Base-by-base conservation (phyloP, 2,329 filamentous ascomycete species). In the Hirsutella rhossiliensis region DNA sequence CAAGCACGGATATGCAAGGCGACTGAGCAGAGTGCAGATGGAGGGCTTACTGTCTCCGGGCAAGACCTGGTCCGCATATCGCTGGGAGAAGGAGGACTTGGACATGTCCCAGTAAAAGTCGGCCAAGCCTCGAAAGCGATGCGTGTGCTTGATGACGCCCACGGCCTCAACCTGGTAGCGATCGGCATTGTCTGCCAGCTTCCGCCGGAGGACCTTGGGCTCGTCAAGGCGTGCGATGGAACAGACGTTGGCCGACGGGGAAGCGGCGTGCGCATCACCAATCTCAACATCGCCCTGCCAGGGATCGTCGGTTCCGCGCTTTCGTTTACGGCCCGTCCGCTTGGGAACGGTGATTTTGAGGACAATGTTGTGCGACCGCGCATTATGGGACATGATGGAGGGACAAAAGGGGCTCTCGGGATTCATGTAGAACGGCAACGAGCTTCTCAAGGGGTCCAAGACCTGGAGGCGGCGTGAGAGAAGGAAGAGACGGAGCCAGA, bases 311-410 rank as follows among this genome's bases (percentile, higher is more conserved):
- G 78, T 79, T n/a, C 87, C 88, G 52, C 82, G 73, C 65, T 89
- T 95, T 46, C 89, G 77, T 63, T 85, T 94, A 47, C 87, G 77
- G 3, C 89, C 89, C 3, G 88, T 96, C 45, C 87, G 73, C 61
- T 82, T 92, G 0, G 92, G 90, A 1, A 97, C 78, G 0, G 83
- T 88, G 44, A 98, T 73, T 59, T 88, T 89, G 43, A 98, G 71
- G 18, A 97, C 72, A 18, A 97, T 67, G 56, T 96, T 94, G 57
- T 88, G 86, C 11, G 87, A 84, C 18, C 76, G 66, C 29, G 82
- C 76, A 56, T 82, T 84, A 37, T 82, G 80, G 8, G 90, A 95
- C 52, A 83, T 70, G 48, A 95, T 69, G 9, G 86, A 85, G 52
- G 84, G 82, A 54, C 84, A 80, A 55, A 87, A 79, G 3, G 83